These are phyloP conservation scores for Ascochyta pisi DNA, from an alignment of 2,329 filamentous ascomycete species.

Conservation along the genomic window DNA sequence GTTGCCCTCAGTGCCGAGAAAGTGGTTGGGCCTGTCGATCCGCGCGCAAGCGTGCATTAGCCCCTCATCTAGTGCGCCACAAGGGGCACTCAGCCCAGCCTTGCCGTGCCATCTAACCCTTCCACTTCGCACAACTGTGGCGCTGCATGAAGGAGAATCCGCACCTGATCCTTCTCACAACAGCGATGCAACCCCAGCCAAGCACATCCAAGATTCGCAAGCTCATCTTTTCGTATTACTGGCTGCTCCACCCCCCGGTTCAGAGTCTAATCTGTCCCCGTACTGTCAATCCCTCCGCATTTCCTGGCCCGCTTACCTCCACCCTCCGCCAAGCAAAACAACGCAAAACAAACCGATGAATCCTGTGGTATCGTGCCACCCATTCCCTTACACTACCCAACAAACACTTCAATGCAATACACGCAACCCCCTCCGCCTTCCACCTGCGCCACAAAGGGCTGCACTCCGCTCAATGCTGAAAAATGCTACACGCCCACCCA, in stretches of 20 bases:
- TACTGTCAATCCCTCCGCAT: not conserved
- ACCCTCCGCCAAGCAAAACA: constrained; percentile 6
- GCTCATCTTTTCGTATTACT: not conserved
- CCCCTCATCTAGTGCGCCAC: constrained; percentile 13
- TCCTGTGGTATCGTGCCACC: constrained; percentile 43
- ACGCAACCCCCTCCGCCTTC: not conserved
- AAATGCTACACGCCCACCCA: constrained; percentile 21
- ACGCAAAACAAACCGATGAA: constrained; percentile 21
- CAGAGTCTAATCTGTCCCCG: not conserved
- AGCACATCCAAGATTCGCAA: not conserved
- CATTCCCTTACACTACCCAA: constrained; percentile 30
- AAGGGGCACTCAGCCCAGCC: constrained; percentile 9
- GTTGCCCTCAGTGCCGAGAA: constrained; percentile 1
- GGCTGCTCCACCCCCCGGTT: not conserved
- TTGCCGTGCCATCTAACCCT: not conserved
- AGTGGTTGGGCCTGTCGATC: constrained; percentile 15
- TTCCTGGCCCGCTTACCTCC: not conserved
- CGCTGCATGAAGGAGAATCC: not conserved
- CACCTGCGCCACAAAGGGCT: constrained; percentile 19
- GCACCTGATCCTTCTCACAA: constrained; percentile 1
- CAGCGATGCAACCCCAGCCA: constrained; percentile 1
- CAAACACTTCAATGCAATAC: constrained; percentile 20
- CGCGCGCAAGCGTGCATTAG: not conserved
- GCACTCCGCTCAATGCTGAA: constrained; percentile 22
- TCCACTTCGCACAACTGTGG: not conserved